These are phyloP conservation scores for Scalesia atractyloides DNA, from an alignment of 129 eudicot genomes.

Conservation along the genomic window DNA sequence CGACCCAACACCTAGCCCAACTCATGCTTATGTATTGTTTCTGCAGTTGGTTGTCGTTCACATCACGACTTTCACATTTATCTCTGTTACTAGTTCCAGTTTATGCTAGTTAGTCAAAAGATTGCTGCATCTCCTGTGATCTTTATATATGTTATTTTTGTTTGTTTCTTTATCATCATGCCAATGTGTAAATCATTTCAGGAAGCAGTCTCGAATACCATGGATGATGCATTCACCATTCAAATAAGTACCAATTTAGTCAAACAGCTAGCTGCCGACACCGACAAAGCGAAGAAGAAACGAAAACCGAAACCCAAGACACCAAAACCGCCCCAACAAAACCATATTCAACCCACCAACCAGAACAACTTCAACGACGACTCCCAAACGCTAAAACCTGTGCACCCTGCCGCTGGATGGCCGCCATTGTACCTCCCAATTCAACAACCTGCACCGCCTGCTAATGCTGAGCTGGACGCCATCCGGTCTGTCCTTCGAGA, in stretches of 20 bases:
- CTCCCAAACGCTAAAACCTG: slow-evolving; percentile 42
- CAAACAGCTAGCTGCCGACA: slow-evolving; percentile 64
- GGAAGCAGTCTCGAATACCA: slow-evolving; percentile 30
- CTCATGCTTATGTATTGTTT: slow-evolving; percentile 7
- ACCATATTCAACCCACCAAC: slow-evolving; percentile 32
- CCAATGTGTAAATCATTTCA: neutral
- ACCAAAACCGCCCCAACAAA: slow-evolving; percentile 38
- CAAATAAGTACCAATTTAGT: slow-evolving; percentile 75
- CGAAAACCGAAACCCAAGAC: slow-evolving; percentile 66
- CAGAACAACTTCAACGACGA: slow-evolving; percentile 25
- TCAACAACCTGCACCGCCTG: slow-evolving; percentile 37
- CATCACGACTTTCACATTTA: neutral
- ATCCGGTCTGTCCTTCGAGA: slow-evolving; percentile 65
- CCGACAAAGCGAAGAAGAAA: slow-evolving; percentile 64
- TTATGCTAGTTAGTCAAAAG: neutral
- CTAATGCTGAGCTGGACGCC: slow-evolving; percentile 57
- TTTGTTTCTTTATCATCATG: neutral
- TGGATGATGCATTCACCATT: slow-evolving; percentile 75
- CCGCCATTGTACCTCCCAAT: slow-evolving; percentile 66
- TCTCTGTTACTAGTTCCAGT: neutral
- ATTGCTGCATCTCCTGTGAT: slow-evolving; percentile 8
- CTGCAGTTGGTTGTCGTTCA: slow-evolving; percentile 9
- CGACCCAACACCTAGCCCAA: neutral
- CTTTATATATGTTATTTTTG: neutral
- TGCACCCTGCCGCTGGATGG: slow-evolving; percentile 50